These are phyloP conservation scores for Zelonia costaricensis DNA, from an alignment of 208 protist genomes.

Conservation along the genomic window DNA sequence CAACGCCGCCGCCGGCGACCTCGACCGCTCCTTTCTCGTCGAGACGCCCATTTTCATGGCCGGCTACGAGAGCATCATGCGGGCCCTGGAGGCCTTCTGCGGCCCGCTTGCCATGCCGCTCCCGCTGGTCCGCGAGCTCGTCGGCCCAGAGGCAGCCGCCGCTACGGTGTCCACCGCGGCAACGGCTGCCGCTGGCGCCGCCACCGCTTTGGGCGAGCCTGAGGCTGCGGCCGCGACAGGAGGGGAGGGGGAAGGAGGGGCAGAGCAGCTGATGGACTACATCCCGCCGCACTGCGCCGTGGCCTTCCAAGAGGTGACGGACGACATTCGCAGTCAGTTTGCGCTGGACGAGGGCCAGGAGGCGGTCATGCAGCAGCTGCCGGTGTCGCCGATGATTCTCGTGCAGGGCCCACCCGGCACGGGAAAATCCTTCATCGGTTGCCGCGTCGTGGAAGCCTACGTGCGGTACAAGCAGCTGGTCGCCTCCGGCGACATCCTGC, in stretches of 20 bases:
- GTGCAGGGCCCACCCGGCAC: constrained; percentile 95
- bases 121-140: constrained; percentile 54
- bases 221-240: neutral
- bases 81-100: constrained; percentile 71
- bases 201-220: neutral
- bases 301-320: constrained; percentile 75
- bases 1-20: constrained; percentile 53
- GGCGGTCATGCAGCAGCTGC: constrained; percentile 68
- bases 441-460: constrained; percentile 87
- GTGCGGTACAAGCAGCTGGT: constrained; percentile 90
- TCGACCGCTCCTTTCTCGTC: constrained; percentile 64
- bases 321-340: constrained; percentile 58
- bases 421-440: constrained; percentile 95
- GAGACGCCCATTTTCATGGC: constrained; percentile 83
- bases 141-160: constrained; percentile 26
- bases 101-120: constrained; percentile 88
- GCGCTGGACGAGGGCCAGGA: constrained; percentile 80
- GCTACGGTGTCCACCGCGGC: neutral
- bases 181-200: neutral
- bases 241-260: neutral
- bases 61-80: constrained; percentile 82
- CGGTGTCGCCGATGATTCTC: constrained; percentile 73
- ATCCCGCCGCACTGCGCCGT: constrained; percentile 81
- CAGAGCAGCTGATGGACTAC: constrained; percentile 46
- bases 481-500: constrained; percentile 83